Conservation (phyloP, 2,329 filamentous ascomycete genomes). For the Xylariaceae sp. region DNA sequence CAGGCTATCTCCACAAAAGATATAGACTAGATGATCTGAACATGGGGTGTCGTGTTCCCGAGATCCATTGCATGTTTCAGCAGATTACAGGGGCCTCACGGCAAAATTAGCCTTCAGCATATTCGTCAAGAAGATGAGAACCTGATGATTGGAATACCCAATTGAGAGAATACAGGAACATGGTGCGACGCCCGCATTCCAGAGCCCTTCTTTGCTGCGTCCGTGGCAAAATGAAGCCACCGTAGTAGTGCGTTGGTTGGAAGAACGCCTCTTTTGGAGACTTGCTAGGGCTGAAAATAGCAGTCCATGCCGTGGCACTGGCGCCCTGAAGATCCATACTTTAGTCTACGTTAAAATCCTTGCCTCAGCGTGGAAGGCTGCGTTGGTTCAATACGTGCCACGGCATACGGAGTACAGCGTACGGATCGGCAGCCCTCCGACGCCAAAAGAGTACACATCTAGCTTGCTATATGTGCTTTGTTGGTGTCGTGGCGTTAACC, state of each 20-base stretch:
- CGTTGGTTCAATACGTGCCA: conserved; percentile 2
- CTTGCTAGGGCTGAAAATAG: conserved; percentile 22
- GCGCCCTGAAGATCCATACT: conserved; percentile 12
- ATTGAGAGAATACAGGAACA: too few relatives aligned
- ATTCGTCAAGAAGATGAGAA: neutral
- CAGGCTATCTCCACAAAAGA: conserved; percentile 9
- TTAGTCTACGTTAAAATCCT: neutral
- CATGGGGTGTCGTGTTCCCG: conserved; percentile 9
- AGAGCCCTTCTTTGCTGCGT: too few relatives aligned
- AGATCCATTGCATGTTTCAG: conserved; percentile 24
- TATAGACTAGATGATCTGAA: conserved; percentile 11
- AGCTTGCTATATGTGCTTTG: conserved; percentile 4
- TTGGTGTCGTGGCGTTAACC: conserved; percentile 18
- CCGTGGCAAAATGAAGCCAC: too few relatives aligned
- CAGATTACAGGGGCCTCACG: conserved; percentile 16
- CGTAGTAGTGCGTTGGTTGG: too few relatives aligned
- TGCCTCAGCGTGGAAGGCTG: conserved; percentile 2
- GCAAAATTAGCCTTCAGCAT: conserved; percentile 12
- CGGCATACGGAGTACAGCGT: conserved; percentile 11
- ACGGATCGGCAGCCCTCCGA: neutral
- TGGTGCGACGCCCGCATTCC: too few relatives aligned
- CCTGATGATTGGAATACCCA: too few relatives aligned
- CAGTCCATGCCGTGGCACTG: conserved; percentile 16
- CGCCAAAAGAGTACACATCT: conserved; percentile 9
- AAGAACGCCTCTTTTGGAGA: too few relatives aligned